Evolutionary conservation across 306 rosid genomes (phyloP).

Genomic region (Parietaria judaica): DNA sequence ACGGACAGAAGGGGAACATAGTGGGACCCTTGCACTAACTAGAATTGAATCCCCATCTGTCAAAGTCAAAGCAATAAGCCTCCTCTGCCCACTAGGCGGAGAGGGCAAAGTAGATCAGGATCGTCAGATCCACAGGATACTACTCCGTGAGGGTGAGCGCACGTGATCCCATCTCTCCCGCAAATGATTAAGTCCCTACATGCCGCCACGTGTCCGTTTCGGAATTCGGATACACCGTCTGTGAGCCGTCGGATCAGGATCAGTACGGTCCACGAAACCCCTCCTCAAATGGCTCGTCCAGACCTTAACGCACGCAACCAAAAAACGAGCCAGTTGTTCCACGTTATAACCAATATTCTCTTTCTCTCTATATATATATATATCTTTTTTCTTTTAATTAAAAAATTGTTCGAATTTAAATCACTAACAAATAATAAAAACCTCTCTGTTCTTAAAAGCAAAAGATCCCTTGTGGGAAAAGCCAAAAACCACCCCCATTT

Average conservation of each 20-base stretch:
- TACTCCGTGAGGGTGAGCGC: background rate
- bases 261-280: slow-evolving; percentile 14
- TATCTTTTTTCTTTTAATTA: background rate
- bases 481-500: slow-evolving; percentile 36
- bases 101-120: background rate
- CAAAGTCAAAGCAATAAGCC: background rate
- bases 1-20: background rate
- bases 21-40: background rate
- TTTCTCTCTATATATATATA: slow-evolving; percentile 2
- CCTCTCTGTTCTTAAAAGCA: slow-evolving; percentile 25
- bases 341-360: slow-evolving; percentile 24
- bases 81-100: background rate
- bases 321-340: slow-evolving; percentile 37
- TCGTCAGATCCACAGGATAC: background rate
- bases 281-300: slow-evolving; percentile 6
- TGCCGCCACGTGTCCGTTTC: background rate
- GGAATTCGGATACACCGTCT: background rate
- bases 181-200: no score
- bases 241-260: slow-evolving; percentile 32
- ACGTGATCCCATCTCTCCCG: slow-evolving; percentile 11
- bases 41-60: background rate
- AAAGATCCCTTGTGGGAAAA: slow-evolving; percentile 18
- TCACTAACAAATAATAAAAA: background rate
- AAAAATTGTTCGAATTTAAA: slow-evolving; percentile 20
- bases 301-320: slow-evolving; percentile 39